Conservation (phyloP, 177 flowering plant genomes). For the Vitis hybrid region DNA sequence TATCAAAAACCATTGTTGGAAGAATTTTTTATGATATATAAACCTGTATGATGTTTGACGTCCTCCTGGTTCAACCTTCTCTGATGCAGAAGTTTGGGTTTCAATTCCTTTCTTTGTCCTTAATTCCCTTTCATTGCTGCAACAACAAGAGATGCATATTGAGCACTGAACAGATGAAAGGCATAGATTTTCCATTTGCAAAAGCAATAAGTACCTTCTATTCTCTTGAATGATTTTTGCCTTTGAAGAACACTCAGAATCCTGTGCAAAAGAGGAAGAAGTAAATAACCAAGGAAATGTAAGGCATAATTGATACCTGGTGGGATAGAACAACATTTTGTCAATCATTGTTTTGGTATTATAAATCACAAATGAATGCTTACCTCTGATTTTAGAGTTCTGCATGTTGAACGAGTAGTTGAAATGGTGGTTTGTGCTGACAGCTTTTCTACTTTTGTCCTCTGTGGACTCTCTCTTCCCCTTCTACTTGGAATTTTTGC, state of each 20-base stretch:
- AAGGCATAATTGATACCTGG: background rate
- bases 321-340: background rate
- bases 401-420: constrained; percentile 11
- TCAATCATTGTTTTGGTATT: too few species aligned
- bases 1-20: background rate
- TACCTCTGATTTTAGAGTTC: constrained; percentile 41
- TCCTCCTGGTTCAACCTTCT: constrained; percentile 30
- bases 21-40: background rate
- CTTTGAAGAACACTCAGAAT: constrained; percentile 20
- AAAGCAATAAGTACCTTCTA: constrained; percentile 39
- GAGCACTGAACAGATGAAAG: background rate
- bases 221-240: constrained; percentile 29
- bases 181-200: background rate
- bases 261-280: constrained; percentile 30
- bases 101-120: constrained; percentile 29
- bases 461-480: constrained; percentile 21
- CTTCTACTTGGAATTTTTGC: constrained; percentile 20
- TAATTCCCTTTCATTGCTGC: constrained; percentile 33
- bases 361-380: background rate
- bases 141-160: constrained; percentile 8
- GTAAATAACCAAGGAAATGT: background rate
- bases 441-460: constrained; percentile 25
- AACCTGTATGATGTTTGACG: constrained; percentile 45
- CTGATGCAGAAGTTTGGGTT: constrained; percentile 25
- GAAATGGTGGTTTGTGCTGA: constrained; percentile 18